phyloP scores from a whole-genome alignment of 768 basidiomycete genomes.

The Dacryopinax primogenitus region DNA sequence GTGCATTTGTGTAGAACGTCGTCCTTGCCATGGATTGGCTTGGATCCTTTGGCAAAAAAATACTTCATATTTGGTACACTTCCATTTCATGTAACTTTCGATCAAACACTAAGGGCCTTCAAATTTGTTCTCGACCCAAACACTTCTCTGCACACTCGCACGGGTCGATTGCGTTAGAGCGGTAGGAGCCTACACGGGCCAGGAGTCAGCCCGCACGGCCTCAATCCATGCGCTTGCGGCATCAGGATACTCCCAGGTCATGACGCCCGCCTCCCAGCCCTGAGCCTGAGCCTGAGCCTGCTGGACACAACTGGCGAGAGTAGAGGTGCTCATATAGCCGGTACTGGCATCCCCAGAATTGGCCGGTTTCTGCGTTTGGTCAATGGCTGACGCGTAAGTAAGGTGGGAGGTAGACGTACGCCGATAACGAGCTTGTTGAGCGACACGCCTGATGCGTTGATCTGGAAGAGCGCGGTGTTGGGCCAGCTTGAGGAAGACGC shows the following conservation, averaged over 20 bases:
- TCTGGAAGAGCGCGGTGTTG: conserved; percentile 36
- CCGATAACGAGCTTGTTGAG: conserved; percentile 61
- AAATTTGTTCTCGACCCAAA: too few species aligned
- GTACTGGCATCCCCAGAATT: conserved; percentile 40
- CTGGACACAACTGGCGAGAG: conserved; percentile 45
- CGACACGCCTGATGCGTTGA: conserved; percentile 44
- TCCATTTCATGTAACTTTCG: too few species aligned
- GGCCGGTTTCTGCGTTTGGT: conserved; percentile 39
- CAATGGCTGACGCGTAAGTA: neutral
- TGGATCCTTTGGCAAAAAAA: too few species aligned
- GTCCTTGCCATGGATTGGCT: conserved; percentile 71
- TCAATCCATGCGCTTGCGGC: conserved; percentile 33
- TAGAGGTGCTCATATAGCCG: conserved; percentile 47
- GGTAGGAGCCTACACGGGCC: neutral
- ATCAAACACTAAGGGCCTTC: too few species aligned
- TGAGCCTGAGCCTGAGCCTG: conserved; percentile 41
- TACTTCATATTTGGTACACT: too few species aligned
- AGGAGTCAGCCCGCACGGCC: conserved; percentile 25
- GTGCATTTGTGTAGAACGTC: conserved; percentile 29
- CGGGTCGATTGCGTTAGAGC: neutral
- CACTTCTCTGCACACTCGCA: neutral
- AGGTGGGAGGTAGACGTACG: neutral
- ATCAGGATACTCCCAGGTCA: conserved; percentile 32
- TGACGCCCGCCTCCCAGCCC: conserved; percentile 45
- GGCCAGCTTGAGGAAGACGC: conserved; percentile 24